Evolutionary conservation across 805 yeast species (phyloP).

Genomic region (Candida maltosa): DNA sequence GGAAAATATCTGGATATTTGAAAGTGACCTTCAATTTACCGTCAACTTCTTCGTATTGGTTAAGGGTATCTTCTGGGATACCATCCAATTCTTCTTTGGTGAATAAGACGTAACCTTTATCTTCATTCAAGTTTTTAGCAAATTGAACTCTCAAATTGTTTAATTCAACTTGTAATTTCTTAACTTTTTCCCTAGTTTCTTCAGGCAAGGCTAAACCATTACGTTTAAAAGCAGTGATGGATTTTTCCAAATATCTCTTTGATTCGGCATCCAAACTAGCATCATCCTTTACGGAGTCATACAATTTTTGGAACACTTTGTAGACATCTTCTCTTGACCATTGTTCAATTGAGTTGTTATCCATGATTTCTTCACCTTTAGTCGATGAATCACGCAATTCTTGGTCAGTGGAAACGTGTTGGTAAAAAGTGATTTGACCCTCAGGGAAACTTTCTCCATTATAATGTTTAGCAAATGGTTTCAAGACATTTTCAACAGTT

Average conservation of each 20-base stretch:
- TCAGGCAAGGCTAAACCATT: conserved; percentile 64
- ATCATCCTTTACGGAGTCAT: conserved; percentile 29
- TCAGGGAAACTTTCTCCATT: conserved; percentile 44
- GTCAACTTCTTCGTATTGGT: conserved; percentile 50
- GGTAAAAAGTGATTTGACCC: conserved; percentile 62
- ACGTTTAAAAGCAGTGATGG: conserved; percentile 55
- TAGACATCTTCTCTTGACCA: conserved; percentile 55
- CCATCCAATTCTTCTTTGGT: conserved; percentile 68
- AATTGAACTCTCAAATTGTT: conserved; percentile 56
- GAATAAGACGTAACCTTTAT: conserved; percentile 57
- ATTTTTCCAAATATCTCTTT: conserved; percentile 53
- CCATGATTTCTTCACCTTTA: conserved; percentile 55
- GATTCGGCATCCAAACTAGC: conserved; percentile 48
- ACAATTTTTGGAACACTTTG: conserved; percentile 52
- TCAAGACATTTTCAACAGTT: conserved; percentile 53
- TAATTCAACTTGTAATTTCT: conserved; percentile 55
- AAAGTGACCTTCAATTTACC: conserved; percentile 61
- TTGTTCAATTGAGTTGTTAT: conserved; percentile 60
- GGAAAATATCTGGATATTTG: conserved; percentile 78
- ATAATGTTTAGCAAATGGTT: conserved; percentile 49
- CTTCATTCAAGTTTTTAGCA: conserved; percentile 68
- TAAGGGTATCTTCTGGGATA: conserved; percentile 62
- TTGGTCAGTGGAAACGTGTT: conserved; percentile 64
- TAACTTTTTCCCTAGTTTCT: conserved; percentile 53
- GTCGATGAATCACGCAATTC: conserved; percentile 70